A percentile compares a stretch with the other conserved stretches of the same genome.
Evolutionary conservation across 192 early-diverging fungal genomes (phyloP).

Genomic region (Mortierella antarctica): DNA sequence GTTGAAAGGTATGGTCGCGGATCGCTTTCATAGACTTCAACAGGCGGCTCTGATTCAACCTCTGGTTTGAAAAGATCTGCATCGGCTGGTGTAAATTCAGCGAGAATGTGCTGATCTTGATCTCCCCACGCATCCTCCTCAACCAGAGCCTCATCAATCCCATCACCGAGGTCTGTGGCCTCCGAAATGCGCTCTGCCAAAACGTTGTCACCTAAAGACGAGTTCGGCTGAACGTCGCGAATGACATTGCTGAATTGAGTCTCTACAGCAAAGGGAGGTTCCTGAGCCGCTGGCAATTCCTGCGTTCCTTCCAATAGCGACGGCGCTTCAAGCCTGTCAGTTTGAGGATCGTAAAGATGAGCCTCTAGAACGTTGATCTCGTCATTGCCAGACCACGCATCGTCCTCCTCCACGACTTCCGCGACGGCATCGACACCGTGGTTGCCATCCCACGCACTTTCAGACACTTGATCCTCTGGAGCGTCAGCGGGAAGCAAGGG

Average conservation of each 20-base stretch:
- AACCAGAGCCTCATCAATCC: conserved; percentile 8
- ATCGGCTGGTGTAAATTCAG: not conserved
- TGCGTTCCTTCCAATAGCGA: no score
- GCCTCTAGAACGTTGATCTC: not conserved
- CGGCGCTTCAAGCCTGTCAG: no score
- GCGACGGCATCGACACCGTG: not conserved
- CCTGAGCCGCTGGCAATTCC: no score
- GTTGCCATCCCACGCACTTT: no score
- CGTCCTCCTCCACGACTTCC: not conserved
- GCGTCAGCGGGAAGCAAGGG: no score
- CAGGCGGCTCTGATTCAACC: no score
- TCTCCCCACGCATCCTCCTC: conserved; percentile 10
- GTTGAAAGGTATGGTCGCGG: no score
- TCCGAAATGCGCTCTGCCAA: not conserved
- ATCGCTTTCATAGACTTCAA: no score
- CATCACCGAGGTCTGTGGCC: not conserved
- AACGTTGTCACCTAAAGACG: no score
- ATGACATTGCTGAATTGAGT: not conserved
- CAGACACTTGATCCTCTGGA: no score
- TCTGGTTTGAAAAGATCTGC: no score
- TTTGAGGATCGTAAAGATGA: not conserved
- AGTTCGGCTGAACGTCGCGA: no score
- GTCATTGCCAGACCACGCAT: conserved; percentile 18
- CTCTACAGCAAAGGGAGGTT: not conserved
- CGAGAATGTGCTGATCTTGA: not conserved